Conservation (phyloP, 345 rosid species). For the Lepidium africanum region DNA sequence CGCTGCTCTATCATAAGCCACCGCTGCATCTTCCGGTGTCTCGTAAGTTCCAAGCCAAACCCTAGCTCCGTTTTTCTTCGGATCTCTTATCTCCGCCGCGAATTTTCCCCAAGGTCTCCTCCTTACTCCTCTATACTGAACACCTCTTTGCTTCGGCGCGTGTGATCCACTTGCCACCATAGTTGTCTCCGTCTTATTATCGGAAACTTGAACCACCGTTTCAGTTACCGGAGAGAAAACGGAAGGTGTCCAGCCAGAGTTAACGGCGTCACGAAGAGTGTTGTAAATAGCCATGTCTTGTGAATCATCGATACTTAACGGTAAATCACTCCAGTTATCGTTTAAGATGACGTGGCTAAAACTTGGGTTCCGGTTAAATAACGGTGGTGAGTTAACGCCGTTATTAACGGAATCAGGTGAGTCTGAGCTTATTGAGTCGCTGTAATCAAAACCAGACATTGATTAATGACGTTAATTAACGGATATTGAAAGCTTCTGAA, state of each 20-base stretch:
- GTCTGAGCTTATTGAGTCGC: not conserved
- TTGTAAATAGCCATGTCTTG: slow-evolving; percentile 53
- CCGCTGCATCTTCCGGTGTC: slow-evolving; percentile 57
- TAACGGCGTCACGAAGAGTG: slow-evolving; percentile 44
- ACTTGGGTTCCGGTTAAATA: slow-evolving; percentile 19
- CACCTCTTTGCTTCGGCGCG: slow-evolving; percentile 21
- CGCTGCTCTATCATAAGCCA: slow-evolving; percentile 56
- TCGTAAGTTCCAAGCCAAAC: slow-evolving; percentile 67
- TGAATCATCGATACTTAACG: slow-evolving; percentile 48
- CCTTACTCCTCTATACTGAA: slow-evolving; percentile 40
- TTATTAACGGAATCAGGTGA: not conserved
- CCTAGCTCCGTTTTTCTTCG: slow-evolving; percentile 56
- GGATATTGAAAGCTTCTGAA: slow-evolving; percentile 3
- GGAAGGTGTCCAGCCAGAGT: slow-evolving; percentile 43
- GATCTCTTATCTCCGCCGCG: slow-evolving; percentile 66
- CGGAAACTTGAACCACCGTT: not conserved
- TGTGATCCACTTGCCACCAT: not conserved
- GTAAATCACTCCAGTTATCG: slow-evolving; percentile 41
- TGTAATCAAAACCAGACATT: slow-evolving; percentile 26
- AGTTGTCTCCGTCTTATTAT: not conserved
- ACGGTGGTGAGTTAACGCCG: slow-evolving; percentile 16
- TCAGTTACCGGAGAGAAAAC: not conserved
- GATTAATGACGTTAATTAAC: not conserved
- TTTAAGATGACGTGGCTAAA: slow-evolving; percentile 30
- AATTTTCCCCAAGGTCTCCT: slow-evolving; percentile 67